Percentiles rank a stretch among this genome's conserved stretches.
Evolutionary conservation across 257 asterid species (phyloP).

Genomic region (Lavandula angustifolia): DNA sequence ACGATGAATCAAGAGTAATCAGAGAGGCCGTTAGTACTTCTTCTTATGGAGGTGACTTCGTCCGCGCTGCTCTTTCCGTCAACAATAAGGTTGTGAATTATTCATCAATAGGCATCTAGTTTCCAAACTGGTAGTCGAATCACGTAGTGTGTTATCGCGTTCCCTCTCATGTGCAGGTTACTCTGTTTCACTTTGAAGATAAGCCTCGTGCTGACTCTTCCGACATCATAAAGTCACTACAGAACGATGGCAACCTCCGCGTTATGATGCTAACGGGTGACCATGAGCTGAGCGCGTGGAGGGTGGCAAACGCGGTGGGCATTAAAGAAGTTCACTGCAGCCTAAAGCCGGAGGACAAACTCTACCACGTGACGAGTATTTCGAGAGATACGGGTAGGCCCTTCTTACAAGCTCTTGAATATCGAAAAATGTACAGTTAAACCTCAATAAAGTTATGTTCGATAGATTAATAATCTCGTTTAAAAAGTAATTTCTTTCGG

Average conservation of each 20-base stretch:
- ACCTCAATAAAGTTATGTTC: background rate
- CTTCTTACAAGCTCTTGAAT: background rate
- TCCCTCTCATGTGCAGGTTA: conserved; percentile 53
- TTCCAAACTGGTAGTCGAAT: too few relatives aligned
- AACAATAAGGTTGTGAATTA: conserved; percentile 67
- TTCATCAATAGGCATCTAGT: too few relatives aligned
- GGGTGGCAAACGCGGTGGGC: conserved; percentile 94
- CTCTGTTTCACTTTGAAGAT: conserved; percentile 94
- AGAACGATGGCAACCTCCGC: conserved; percentile 72
- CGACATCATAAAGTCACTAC: conserved; percentile 70
- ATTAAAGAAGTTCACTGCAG: conserved; percentile 82
- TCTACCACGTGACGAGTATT: conserved; percentile 77
- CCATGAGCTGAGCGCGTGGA: conserved; percentile 87
- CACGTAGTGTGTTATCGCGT: too few relatives aligned
- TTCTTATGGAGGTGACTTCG: conserved; percentile 74
- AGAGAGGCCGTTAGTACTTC: conserved; percentile 79
- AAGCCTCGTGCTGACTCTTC: conserved; percentile 73
- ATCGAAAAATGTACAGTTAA: background rate
- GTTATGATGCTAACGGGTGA: conserved; percentile 98
- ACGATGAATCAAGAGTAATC: conserved; percentile 66
- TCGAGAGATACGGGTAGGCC: conserved; percentile 79
- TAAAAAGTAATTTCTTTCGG: too few relatives aligned
- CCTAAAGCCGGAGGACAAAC: conserved; percentile 97
- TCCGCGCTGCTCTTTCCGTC: conserved; percentile 89
- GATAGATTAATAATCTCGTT: too few relatives aligned